Percentiles rank a stretch among this genome's conserved stretches.
These are phyloP conservation scores for Discostella stelligeroides DNA, from an alignment of 108 stramenopile species.

Conservation along the genomic window DNA sequence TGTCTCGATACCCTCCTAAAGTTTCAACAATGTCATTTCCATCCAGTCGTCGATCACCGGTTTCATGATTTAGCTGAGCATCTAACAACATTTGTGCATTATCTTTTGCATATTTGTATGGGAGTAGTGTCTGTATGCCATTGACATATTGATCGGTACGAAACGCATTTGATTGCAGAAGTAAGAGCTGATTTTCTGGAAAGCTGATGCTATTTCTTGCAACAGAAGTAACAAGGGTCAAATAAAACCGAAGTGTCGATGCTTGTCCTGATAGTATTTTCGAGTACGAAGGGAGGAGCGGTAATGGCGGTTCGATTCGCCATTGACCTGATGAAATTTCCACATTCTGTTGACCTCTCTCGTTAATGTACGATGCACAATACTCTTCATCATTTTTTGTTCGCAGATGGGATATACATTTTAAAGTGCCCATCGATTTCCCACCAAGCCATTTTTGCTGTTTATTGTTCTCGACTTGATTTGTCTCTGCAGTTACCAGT, in stretches of 20 bases:
- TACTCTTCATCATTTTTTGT: not conserved
- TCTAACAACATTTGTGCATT: conserved; percentile 50
- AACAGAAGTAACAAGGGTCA: conserved; percentile 46
- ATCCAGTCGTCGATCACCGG: conserved; percentile 77
- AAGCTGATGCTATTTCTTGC: conserved; percentile 57
- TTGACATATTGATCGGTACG: conserved; percentile 49
- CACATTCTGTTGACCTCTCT: conserved; percentile 58
- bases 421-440: conserved; percentile 30
- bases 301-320: conserved; percentile 52
- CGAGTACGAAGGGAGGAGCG: conserved; percentile 41
- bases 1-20: conserved; percentile 44
- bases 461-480: conserved; percentile 5
- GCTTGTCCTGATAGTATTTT: conserved; percentile 50
- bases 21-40: conserved; percentile 64
- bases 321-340: conserved; percentile 62
- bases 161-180: conserved; percentile 61
- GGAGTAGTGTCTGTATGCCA: conserved; percentile 45
- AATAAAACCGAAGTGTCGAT: conserved; percentile 49
- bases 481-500: conserved; percentile 41
- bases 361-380: conserved; percentile 53
- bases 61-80: conserved; percentile 56
- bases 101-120: conserved; percentile 43
- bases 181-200: conserved; percentile 47
- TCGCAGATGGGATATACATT: conserved; percentile 25
- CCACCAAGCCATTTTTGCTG: conserved; percentile 36